phyloP scores from a whole-genome alignment of 2,329 filamentous ascomycete species.

The Thelonectria olida region DNA sequence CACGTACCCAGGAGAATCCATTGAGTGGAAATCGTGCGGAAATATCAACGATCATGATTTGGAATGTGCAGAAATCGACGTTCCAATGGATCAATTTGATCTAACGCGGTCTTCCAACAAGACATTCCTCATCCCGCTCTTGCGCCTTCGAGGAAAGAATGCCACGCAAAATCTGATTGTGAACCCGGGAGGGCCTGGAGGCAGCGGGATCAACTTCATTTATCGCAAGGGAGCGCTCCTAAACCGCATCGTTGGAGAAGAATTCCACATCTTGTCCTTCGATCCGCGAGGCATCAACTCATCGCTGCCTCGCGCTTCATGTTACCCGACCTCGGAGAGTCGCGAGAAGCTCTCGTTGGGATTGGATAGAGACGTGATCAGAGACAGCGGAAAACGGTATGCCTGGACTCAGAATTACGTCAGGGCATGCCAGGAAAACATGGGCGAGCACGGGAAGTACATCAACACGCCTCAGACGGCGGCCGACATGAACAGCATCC shows the following conservation, averaged over 20 bases:
- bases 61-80: conserved; percentile 54
- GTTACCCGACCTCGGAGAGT: conserved; percentile 49
- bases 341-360: conserved; percentile 40
- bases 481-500: conserved; percentile 60
- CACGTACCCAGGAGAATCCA: conserved; percentile 46
- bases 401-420: conserved; percentile 53
- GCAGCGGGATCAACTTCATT: conserved; percentile 50
- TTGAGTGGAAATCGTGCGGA: conserved; percentile 53
- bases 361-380: conserved; percentile 36
- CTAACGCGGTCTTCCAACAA: conserved; percentile 38
- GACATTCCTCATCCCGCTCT: conserved; percentile 55
- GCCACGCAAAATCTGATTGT: conserved; percentile 54
- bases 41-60: conserved; percentile 46
- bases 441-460: conserved; percentile 55
- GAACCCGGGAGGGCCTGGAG: conserved; percentile 60
- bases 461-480: conserved; percentile 61
- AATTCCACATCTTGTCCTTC: conserved; percentile 57
- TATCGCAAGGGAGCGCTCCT: conserved; percentile 47
- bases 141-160: conserved; percentile 54
- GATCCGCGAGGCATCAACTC: conserved; percentile 56
- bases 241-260: conserved; percentile 49
- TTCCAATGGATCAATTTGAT: conserved; percentile 58
- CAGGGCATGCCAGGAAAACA: conserved; percentile 52
- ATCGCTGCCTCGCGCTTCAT: conserved; percentile 45
- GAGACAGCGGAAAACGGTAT: conserved; percentile 50